Evolutionary conservation across 2,329 filamentous ascomycete genomes (phyloP).

Genomic region (Lecanicillium sp.): DNA sequence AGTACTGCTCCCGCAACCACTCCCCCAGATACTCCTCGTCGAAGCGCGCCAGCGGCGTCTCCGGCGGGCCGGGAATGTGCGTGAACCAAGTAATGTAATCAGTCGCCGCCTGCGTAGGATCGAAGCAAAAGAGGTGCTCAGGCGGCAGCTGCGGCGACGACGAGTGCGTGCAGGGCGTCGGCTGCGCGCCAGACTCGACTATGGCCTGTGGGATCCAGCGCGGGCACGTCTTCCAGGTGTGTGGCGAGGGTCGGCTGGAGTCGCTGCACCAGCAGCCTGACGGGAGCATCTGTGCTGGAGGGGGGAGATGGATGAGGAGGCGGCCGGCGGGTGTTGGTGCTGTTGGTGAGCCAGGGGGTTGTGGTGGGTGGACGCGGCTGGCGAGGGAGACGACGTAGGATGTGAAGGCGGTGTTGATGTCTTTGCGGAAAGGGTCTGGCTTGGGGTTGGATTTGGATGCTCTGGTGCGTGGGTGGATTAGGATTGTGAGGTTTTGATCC

Average conservation of each 20-base stretch:
- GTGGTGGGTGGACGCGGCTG: not conserved
- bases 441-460: no score
- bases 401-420: not conserved
- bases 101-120: constrained; percentile 4
- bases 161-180: constrained; percentile 1
- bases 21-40: constrained; percentile 4
- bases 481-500: no score
- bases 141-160: not conserved
- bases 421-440: not conserved
- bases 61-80: constrained; percentile 5
- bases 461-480: no score
- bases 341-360: no score
- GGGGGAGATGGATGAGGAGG: constrained; percentile 6
- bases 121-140: constrained; percentile 9
- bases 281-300: not conserved
- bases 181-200: not conserved
- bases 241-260: constrained; percentile 1
- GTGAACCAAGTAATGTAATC: constrained; percentile 8
- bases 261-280: constrained; percentile 9
- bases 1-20: constrained; percentile 9
- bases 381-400: not conserved
- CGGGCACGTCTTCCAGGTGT: constrained; percentile 8
- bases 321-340: no score
- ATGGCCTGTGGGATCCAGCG: constrained; percentile 5
- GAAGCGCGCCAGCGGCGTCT: constrained; percentile 3